Evolutionary conservation across 1,284 basidiomycete genomes (phyloP).

Genomic region (Rhodotorula sp.): DNA sequence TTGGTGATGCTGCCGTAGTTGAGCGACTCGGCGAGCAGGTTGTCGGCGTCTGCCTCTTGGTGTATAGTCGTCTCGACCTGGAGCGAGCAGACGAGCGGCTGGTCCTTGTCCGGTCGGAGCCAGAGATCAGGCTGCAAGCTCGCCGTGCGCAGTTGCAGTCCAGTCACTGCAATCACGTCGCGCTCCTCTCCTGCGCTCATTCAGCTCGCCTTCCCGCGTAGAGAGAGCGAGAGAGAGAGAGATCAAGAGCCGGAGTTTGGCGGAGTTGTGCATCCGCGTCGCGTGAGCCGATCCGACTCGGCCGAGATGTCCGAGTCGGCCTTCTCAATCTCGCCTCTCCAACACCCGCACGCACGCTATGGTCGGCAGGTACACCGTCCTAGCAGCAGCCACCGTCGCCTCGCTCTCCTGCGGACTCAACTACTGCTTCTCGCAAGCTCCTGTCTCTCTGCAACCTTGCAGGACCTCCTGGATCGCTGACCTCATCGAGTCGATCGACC

Average conservation of each 20-base stretch:
- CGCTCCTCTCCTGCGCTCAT: not conserved
- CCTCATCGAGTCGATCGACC: not conserved
- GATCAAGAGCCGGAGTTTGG: too few relatives aligned
- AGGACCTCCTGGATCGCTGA: too few relatives aligned
- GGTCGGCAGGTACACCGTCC: constrained; percentile 11
- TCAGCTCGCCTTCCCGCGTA: not conserved
- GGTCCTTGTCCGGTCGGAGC: constrained; percentile 44
- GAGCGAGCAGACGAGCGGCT: constrained; percentile 62
- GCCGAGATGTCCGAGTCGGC: not conserved
- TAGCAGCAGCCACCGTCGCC: constrained; percentile 6
- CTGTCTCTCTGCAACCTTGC: not conserved
- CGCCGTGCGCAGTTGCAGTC: constrained; percentile 39
- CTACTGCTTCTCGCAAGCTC: constrained; percentile 23
- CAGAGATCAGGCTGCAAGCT: constrained; percentile 29
- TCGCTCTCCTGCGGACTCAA: constrained; percentile 16
- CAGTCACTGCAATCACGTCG: constrained; percentile 44
- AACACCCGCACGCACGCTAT: not conserved
- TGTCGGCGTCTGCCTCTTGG: constrained; percentile 33
- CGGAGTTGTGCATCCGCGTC: too few relatives aligned
- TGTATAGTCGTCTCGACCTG: constrained; percentile 56
- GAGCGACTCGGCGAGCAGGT: constrained; percentile 25
- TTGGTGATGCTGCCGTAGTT: constrained; percentile 59
- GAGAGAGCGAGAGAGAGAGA: not conserved
- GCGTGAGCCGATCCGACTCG: too few relatives aligned
- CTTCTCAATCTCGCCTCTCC: not conserved